Conservation (phyloP, 2,329 filamentous ascomycete genomes). For the Herpotrichia juniperi region DNA sequence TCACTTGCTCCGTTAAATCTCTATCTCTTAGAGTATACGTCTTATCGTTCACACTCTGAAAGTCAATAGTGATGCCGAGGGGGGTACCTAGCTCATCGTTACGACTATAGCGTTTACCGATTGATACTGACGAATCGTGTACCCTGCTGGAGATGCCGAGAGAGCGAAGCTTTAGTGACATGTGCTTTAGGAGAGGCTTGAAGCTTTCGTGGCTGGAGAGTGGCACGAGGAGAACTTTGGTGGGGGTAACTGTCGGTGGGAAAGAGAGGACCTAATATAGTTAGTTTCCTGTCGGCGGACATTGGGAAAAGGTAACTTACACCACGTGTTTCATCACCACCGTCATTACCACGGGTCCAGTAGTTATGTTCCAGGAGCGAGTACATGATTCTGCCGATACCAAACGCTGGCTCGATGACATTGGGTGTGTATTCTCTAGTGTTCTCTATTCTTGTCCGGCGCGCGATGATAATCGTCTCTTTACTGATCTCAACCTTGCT, state of each 20-base stretch:
- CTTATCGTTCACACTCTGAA: slow-evolving; percentile 89
- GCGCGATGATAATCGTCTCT: slow-evolving; percentile 83
- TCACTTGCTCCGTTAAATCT: slow-evolving; percentile 89
- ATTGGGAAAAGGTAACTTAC: too few relatives aligned
- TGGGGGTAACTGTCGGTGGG: slow-evolving; percentile 80
- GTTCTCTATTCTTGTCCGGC: slow-evolving; percentile 81
- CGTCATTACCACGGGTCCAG: slow-evolving; percentile 83
- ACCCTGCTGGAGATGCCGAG: slow-evolving; percentile 82
- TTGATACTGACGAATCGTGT: slow-evolving; percentile 88
- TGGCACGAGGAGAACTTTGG: slow-evolving; percentile 91
- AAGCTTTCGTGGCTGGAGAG: slow-evolving; percentile 83
- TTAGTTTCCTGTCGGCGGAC: too few relatives aligned
- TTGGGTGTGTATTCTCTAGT: slow-evolving; percentile 92
- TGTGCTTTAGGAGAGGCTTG: slow-evolving; percentile 71
- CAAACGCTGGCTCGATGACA: slow-evolving; percentile 96
- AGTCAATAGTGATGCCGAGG: slow-evolving; percentile 91
- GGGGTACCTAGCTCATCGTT: slow-evolving; percentile 97
- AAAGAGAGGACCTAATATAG: too few relatives aligned
- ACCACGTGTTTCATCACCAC: slow-evolving; percentile 81
- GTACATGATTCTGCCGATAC: slow-evolving; percentile 93
- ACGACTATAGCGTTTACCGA: slow-evolving; percentile 84
- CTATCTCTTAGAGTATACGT: slow-evolving; percentile 85
- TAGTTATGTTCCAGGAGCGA: background rate
- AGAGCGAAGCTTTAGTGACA: slow-evolving; percentile 77
- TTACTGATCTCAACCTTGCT: slow-evolving; percentile 80